Base-by-base conservation (phyloP, 495 filamentous ascomycete genomes). In the Letharia lupina region DNA sequence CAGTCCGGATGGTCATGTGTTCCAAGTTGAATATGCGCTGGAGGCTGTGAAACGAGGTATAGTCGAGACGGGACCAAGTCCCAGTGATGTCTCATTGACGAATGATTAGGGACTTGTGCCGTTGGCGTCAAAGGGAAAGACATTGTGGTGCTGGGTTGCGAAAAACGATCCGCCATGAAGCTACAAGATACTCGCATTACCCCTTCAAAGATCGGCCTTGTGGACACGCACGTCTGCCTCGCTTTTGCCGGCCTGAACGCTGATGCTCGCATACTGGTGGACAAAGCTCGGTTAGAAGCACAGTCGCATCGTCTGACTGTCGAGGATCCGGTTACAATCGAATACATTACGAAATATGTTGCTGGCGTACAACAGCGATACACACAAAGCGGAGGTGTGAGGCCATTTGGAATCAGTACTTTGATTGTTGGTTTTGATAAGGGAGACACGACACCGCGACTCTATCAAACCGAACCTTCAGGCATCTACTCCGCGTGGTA, bases 171-270 rank as follows among this genome's bases (percentile, higher is more conserved):
- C 15, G 95, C 94, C 15, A 96, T 98, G 87, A 98, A 98, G 77
- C 87, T 98, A 31, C 94, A 98, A 85, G 94, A 98, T 79, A 98
- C 94, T 59, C 90, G 94, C 70, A 98, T 98, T 80, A 98, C 94
- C 39, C 94, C 94, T 37, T 97, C 93, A 63, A 98, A 98, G 82
- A 96, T 98, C 77, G 89, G 91, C 54, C 83, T 95, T 61, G 83
- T 98, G 72, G 94, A 98, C 78, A 89, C 86, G 70, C 94, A 98
- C 77, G 93, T 94, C 63, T 93, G 91, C 75, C 91, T 98, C 66
- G 94, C 94, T 62, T 98, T 98, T 70, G 94, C 94, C 64, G 94
- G 94, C 11, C 82, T 98, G 65, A 97, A 98, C 77, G 94, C 94
- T 75, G 94, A 98, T 77, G 95, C 95, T 69, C 86, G 94, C 67